Evolutionary conservation across 2,329 filamentous ascomycete species (phyloP).

Genomic region (Trichoderma koningii): DNA sequence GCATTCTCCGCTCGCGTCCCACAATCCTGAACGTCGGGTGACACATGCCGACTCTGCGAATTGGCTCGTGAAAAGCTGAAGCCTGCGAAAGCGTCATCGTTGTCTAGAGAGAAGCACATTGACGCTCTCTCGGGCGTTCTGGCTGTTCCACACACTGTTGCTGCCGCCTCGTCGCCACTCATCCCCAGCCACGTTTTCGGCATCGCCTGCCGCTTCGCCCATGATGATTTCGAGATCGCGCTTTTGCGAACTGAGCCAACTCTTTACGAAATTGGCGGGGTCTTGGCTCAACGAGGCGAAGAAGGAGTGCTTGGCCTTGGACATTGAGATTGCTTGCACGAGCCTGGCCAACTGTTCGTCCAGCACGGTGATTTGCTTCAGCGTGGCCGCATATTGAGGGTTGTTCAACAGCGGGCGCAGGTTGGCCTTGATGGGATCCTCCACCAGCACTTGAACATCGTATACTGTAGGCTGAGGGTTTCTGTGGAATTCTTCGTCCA

Average conservation of each 20-base stretch:
- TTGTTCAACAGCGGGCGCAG: conserved; percentile 68
- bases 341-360: conserved; percentile 86
- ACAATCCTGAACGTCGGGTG: not conserved
- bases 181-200: conserved; percentile 59
- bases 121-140: conserved; percentile 64
- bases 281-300: conserved; percentile 76
- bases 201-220: conserved; percentile 72
- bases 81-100: conserved; percentile 34
- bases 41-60: not conserved
- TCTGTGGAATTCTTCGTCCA: conserved; percentile 80
- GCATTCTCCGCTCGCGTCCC: not conserved
- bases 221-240: conserved; percentile 85
- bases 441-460: conserved; percentile 81
- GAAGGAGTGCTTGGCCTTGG: conserved; percentile 89
- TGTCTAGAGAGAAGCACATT: conserved; percentile 61
- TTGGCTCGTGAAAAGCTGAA: not conserved
- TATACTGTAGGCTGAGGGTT: conserved; percentile 80
- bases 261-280: conserved; percentile 78
- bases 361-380: conserved; percentile 73
- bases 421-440: conserved; percentile 74
- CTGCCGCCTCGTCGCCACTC: conserved; percentile 68
- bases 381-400: conserved; percentile 67
- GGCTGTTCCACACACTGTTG: conserved; percentile 58
- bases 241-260: conserved; percentile 90
- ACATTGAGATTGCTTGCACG: conserved; percentile 78